Conservation (phyloP, 495 filamentous ascomycete species). For the Podospora conica region DNA sequence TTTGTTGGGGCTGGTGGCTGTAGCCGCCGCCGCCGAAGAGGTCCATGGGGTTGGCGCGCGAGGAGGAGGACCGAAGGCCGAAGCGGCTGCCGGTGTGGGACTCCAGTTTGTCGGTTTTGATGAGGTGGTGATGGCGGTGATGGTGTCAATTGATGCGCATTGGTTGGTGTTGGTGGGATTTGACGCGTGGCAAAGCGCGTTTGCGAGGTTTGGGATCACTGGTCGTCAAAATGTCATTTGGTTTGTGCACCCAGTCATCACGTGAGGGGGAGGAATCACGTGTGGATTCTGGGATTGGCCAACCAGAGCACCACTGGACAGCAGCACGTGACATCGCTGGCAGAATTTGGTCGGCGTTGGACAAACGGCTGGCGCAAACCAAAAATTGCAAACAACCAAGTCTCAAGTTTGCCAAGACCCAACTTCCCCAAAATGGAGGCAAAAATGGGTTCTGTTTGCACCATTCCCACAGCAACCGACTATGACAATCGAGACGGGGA, state of each 20-base stretch:
- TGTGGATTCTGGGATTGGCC: neutral
- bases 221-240: neutral
- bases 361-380: neutral
- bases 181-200: neutral
- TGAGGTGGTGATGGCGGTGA: neutral
- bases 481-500: too few species aligned
- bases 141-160: neutral
- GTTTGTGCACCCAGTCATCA: too few species aligned
- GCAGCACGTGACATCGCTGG: neutral
- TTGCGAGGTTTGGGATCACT: neutral
- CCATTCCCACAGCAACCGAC: neutral
- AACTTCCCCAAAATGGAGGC: neutral
- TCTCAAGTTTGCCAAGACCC: neutral
- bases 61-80: neutral
- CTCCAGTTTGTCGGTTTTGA: neutral
- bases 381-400: neutral
- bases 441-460: neutral
- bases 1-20: neutral
- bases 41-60: neutral
- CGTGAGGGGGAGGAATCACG: neutral
- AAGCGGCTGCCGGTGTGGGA: neutral
- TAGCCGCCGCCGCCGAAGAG: neutral
- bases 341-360: neutral
- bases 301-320: neutral
- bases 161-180: neutral